Evolutionary conservation across 2,329 filamentous ascomycete genomes (phyloP), one percentile per base, ranked within the genome.

Genomic region (Alternaria gansuensis): DNA sequence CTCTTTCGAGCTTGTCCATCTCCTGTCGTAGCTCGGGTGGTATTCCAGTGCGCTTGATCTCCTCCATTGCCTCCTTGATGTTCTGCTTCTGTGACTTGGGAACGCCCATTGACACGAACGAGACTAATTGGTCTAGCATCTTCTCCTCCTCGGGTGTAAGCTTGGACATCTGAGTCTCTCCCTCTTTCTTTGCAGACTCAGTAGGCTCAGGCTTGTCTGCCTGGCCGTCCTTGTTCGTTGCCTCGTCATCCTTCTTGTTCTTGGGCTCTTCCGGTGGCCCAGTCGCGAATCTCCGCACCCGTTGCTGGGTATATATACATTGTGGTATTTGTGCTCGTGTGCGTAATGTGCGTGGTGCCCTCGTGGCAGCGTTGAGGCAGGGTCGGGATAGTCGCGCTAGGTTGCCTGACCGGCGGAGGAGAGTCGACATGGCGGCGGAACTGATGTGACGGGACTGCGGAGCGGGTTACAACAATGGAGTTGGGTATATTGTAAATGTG

Each of bases 11-110:
- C 64, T 83, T 82, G 50, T 87, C 82, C 76, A 89, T 84, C 51
- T 90, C 83, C 64, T 89, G 84, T 54, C 85, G 84, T 17, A 92
- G 78, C 72, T 92, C 91, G 23, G 79, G 69, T 1, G 92, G 91
- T 14, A 92, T 85, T 9, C 92, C 92, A 40, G 88, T 83, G 60
- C 83, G 82, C 78, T 88, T 87, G 60, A 94, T 83, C 28, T 84
- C 80, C 60, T 84, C 79, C n/a, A 90, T 78, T 8, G 88, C 82
- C 46, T 85, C 82, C 58, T 87, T 82, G 58, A 93, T 76, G 23
- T 83, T 79, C 50, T 85, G 78, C 37, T 82, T 82, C 77, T 91
- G 87, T n/a, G 83, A 82, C 54, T 83, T 81, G 7, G 90, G 89
- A 56, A 92, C 77, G 50, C 82, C 82, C 60, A 83, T 81, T 65